Base-by-base conservation (phyloP, 148 eudicot species). In the Drosera capensis region DNA sequence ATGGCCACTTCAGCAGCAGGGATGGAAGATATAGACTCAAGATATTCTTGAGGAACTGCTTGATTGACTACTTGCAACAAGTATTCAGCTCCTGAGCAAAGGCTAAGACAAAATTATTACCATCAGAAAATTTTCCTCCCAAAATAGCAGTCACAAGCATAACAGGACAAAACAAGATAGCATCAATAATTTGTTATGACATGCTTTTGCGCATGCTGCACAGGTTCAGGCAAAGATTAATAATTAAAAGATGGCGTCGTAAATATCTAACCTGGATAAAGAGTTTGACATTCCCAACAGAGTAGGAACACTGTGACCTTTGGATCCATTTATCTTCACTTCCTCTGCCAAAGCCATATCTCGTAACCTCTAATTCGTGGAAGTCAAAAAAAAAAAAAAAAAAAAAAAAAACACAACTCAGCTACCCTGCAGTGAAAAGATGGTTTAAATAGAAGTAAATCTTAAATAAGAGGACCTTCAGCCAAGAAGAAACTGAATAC, bases 1-100 rank as follows among this genome's bases (percentile, higher is more conserved):
- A 73, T 77, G 50, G 82, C 68, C 56, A 84, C 75, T 52, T 84
- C 93, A 58, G 87, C 81, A 57, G 84, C 81, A 19, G 87, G 64
- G 51, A 62, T 53, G 56, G 67, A 52, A 62, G 76, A 64, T 46
- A 70, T 57, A 31, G 62, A 57, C 36, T 78, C 79, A 41, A 75
- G 63, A 64, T 57, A 71, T 17, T 21, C 52, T 44, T 58, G 60
- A 5, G 95, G 95, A 54, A 84, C 66, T 56, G 85, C 79, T 63
- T 78, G 92, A 57, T 56, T 58, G 48, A 78, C 87, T 49, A 75
- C 51, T 70, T 80, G 84, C 51, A 68, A 56, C 60, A 90, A 52
- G 71, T 62, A 80, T 55, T 90, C 93, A 17, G 87, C 95, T 60
- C 95, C 97, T 68, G 97, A 71, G 64, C 84, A 90, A 59, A 84